Evolutionary conservation across 2,329 filamentous ascomycete genomes (phyloP), one percentile per base, ranked within the genome.

Genomic region (Dothiorella sarmentorum): DNA sequence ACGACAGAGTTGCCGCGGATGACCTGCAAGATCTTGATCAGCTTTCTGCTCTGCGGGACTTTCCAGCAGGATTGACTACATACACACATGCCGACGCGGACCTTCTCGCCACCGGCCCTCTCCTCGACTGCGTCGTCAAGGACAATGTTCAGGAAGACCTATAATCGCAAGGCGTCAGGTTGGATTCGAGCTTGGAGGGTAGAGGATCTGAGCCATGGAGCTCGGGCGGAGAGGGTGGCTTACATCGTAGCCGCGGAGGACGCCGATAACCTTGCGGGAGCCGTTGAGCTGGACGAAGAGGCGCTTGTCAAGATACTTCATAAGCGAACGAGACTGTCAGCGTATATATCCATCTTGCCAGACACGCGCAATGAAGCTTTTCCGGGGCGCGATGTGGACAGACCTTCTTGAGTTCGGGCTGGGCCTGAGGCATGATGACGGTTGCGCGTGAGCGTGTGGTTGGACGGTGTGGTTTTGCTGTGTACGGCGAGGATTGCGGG

Each of bases 131-230:
- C 93, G 68, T 99, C 94, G 74, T 99, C 95, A 22, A 99, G 84
- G 42, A 99, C 94, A 71, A 99, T 91, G 78, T 99, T 99, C 71
- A 99, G 81, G 79, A 97, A 99, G 63, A 97, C 92, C 93, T 97
- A 24, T 24, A 18, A 13, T 42, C 24, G 7, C 13, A 13, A 31
- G 45, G 33, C 26, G 18, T 29, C 35, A 40, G 33, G 38, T 22
- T 29, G 7, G 35, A 11, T 10, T 18, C 31, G 40, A n/a, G 27
- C 18, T 31, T 13, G 15, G 10, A 11, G 31, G 24, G 37, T 7
- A 18, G 38, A 7, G 17, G 26, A 27, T 6, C 17, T 17, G n/a
- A 17, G 10, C 7, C 20, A 10, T 18, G 24, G 35, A 31, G 59
- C 27, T 38, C 13, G 18, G 38, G 6, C 47, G 47, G 15, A 37